Conservation (phyloP, 2,329 filamentous ascomycete genomes). For the Tothia fuscella region DNA sequence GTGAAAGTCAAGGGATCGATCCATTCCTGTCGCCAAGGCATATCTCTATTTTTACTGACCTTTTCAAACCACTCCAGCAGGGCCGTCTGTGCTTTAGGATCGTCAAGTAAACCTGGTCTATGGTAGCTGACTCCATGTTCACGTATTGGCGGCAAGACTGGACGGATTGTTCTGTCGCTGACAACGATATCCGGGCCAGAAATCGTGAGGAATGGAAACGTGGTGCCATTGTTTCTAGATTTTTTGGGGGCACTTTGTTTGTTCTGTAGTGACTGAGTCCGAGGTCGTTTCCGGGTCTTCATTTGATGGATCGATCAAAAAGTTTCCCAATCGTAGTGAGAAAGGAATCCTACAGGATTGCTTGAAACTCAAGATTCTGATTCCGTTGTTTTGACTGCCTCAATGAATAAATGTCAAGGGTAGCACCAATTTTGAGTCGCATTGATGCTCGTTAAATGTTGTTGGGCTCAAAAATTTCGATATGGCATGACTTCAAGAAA, state of each 20-base stretch:
- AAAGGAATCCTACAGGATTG: no score
- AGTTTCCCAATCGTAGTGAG: no score
- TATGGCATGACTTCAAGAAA: no score
- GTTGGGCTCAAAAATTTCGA: no score
- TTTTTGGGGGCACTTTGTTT: neutral
- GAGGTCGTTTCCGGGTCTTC: neutral
- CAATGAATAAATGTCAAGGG: no score
- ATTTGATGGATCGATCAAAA: no score
- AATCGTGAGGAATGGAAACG: neutral
- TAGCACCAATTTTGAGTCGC: no score
- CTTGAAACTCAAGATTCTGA: no score
- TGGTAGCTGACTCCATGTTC: slow-evolving; percentile 20
- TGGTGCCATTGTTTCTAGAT: neutral
- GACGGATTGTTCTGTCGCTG: neutral
- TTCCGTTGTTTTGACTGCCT: no score
- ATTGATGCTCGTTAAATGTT: no score
- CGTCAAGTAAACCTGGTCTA: slow-evolving; percentile 19
- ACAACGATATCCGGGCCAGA: no score
- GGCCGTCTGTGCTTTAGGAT: slow-evolving; percentile 14
- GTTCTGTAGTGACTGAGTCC: neutral
- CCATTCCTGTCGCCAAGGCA: slow-evolving; percentile 43
- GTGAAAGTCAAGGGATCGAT: slow-evolving; percentile 33
- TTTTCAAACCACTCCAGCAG: slow-evolving; percentile 22
- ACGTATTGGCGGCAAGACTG: slow-evolving; percentile 19
- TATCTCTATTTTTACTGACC: slow-evolving; percentile 21